Conservation (phyloP, 495 filamentous ascomycete species). For the Cladorrhinum samala region DNA sequence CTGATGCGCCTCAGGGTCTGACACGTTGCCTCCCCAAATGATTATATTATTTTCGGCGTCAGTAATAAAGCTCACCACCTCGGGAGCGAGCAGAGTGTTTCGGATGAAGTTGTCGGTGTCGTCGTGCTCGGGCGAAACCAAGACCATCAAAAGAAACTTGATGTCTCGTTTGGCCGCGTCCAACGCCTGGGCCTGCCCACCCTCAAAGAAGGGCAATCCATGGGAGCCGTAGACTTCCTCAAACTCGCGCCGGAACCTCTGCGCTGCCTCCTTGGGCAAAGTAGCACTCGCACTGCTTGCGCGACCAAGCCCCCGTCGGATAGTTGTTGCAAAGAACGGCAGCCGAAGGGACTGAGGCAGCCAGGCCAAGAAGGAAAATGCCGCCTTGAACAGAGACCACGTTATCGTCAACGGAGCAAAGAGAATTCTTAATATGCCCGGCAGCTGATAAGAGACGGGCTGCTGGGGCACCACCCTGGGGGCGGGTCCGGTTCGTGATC, state of each 20-base stretch:
- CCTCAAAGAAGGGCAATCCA: slow-evolving; percentile 68
- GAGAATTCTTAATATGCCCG: slow-evolving; percentile 67
- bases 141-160: slow-evolving; percentile 78
- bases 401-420: slow-evolving; percentile 74
- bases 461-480: slow-evolving; percentile 76
- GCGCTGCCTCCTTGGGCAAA: slow-evolving; percentile 78
- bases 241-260: slow-evolving; percentile 83
- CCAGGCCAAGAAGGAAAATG: slow-evolving; percentile 69
- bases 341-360: slow-evolving; percentile 46
- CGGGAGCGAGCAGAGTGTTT: slow-evolving; percentile 70
- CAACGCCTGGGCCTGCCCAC: slow-evolving; percentile 81
- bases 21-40: slow-evolving; percentile 85
- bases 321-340: slow-evolving; percentile 52
- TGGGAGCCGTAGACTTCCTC: slow-evolving; percentile 82
- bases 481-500: slow-evolving; percentile 50
- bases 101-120: slow-evolving; percentile 78
- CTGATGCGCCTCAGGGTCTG: slow-evolving; percentile 90
- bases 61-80: slow-evolving; percentile 66
- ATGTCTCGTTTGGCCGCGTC: slow-evolving; percentile 86
- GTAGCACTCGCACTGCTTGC: slow-evolving; percentile 65
- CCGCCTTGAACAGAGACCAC: slow-evolving; percentile 57
- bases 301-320: slow-evolving; percentile 53
- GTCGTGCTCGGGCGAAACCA: slow-evolving; percentile 88
- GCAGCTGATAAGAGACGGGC: slow-evolving; percentile 57
- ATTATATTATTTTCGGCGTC: slow-evolving; percentile 68